Evolutionary conservation across 2,329 filamentous ascomycete species (phyloP).

Genomic region (Neoarthrinium moseri): DNA sequence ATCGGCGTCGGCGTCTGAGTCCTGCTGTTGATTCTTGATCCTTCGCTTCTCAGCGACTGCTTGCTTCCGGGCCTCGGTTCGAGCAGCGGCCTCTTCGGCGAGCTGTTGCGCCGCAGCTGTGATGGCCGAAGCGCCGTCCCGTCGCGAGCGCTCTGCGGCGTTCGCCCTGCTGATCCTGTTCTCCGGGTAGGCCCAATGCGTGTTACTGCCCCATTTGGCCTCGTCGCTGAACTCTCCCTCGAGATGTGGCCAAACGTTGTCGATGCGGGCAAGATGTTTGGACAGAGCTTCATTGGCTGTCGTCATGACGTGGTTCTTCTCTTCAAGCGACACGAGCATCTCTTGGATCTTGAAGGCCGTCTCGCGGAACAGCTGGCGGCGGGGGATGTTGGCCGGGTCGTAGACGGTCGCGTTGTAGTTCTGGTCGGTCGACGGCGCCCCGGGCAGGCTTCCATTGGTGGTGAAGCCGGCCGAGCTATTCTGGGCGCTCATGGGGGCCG

Average conservation of each 20-base stretch:
- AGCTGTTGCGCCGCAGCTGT: constrained; percentile 75
- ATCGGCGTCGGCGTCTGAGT: constrained; percentile 76
- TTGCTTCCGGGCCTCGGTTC: constrained; percentile 83
- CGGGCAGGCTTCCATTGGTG: constrained; percentile 32
- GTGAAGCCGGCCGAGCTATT: constrained; percentile 44
- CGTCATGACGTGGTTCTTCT: constrained; percentile 95
- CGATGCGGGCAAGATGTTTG: constrained; percentile 79
- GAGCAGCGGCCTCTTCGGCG: constrained; percentile 78
- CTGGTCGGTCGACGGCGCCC: constrained; percentile 41
- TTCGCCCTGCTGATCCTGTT: constrained; percentile 68
- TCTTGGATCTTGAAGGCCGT: constrained; percentile 77
- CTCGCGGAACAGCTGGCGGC: constrained; percentile 74
- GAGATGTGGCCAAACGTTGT: constrained; percentile 83
- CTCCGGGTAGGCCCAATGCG: constrained; percentile 94
- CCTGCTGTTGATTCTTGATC: constrained; percentile 65
- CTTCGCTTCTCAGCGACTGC: constrained; percentile 75
- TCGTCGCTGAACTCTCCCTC: constrained; percentile 91
- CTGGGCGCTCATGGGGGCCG: constrained; percentile 48
- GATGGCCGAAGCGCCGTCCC: constrained; percentile 76
- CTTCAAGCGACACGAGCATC: constrained; percentile 87
- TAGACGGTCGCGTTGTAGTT: constrained; percentile 44
- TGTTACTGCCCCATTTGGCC: constrained; percentile 85
- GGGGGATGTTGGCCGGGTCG: constrained; percentile 59
- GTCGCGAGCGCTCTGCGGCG: constrained; percentile 70
- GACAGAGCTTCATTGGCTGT: constrained; percentile 88